A percentile compares a stretch with the other conserved stretches of the same genome.
Evolutionary conservation across 345 rosid species (phyloP).

Genomic region (Diplotaxis tenuifolia): DNA sequence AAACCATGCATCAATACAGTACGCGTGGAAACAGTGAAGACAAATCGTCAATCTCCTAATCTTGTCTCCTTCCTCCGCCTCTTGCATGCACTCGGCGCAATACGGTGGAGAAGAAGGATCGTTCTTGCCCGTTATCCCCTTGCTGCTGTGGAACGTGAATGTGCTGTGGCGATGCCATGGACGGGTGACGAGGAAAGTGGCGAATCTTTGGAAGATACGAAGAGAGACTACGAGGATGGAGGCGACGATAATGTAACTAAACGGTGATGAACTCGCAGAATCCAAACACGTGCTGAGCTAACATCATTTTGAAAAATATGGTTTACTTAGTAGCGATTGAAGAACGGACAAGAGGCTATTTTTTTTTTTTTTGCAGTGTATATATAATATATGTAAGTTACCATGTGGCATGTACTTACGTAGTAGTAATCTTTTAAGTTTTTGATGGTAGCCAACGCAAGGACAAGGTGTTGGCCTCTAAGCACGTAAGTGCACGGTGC

Average conservation of each 20-base stretch:
- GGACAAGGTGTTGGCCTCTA: neutral
- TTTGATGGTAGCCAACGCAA: neutral
- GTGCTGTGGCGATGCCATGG: conserved; percentile 31
- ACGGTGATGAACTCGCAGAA: neutral
- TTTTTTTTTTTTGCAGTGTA: too few relatives aligned
- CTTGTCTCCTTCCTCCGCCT: conserved; percentile 39
- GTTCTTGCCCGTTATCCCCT: neutral
- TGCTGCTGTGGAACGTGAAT: conserved; percentile 9
- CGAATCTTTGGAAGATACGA: conserved; percentile 12
- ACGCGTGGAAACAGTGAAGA: conserved; percentile 48
- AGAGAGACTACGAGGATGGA: conserved; percentile 11
- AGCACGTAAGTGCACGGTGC: neutral
- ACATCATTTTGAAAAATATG: neutral
- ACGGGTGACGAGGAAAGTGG: too few relatives aligned
- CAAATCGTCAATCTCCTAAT: conserved; percentile 38
- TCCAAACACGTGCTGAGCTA: neutral
- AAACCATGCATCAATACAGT: conserved; percentile 48
- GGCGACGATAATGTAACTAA: neutral
- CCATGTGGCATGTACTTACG: neutral
- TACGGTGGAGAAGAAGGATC: neutral
- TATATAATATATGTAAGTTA: neutral
- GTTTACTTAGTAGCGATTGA: neutral
- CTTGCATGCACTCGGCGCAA: conserved; percentile 41
- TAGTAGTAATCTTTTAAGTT: neutral
- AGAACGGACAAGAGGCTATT: neutral